Evolutionary conservation across 768 basidiomycete genomes (phyloP), one percentile per base, ranked within the genome.

Genomic region (Fomitopsis pulvina): DNA sequence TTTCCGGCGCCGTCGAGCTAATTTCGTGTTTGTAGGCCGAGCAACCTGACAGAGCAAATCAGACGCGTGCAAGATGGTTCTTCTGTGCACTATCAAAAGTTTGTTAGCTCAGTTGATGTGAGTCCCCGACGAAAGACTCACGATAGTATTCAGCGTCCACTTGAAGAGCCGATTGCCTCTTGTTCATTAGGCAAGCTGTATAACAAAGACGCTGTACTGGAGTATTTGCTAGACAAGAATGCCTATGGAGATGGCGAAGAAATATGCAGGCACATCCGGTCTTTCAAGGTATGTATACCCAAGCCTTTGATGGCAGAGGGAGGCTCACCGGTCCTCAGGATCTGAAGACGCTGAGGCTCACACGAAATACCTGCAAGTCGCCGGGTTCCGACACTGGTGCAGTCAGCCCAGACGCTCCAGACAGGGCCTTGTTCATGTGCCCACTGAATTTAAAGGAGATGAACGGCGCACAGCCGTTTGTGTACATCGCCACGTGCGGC

Each of bases 51-150:
- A 90, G 83, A 67, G 85, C 90, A 1, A 92, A 92, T 59, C 87
- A 95, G 60, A 81, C 83, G 11, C 78, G 87, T 28, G 93, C 92
- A 2, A 74, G 79, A 41, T 98, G 91, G 92, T 80, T 88, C 53
- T 92, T 89, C 64, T 99, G 96, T 63, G 92, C 94, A 8, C 73
- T 99, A 3, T 96, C 94, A 37, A 97, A 97, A 80, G 93, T 90
- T 60, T 45, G 72, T 63, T 20, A 2, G 12, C 32, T 14, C 21
- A 22, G 21, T 32, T 4, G 2, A 14, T 39, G 24, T n/a, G 20
- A 20, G 10, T 51, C 25, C 27, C 11, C 18, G 40, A 32, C 37
- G 18, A 28, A 25, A 48, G n/a, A 21, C 22, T 48, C 27, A 20
- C 20, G 7, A 7, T 4, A 20, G 18, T 24, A 16, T 24, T 11